These are phyloP conservation scores for Coniferiporia sulphurascens DNA, from an alignment of 1,284 basidiomycete species.

Conservation along the genomic window DNA sequence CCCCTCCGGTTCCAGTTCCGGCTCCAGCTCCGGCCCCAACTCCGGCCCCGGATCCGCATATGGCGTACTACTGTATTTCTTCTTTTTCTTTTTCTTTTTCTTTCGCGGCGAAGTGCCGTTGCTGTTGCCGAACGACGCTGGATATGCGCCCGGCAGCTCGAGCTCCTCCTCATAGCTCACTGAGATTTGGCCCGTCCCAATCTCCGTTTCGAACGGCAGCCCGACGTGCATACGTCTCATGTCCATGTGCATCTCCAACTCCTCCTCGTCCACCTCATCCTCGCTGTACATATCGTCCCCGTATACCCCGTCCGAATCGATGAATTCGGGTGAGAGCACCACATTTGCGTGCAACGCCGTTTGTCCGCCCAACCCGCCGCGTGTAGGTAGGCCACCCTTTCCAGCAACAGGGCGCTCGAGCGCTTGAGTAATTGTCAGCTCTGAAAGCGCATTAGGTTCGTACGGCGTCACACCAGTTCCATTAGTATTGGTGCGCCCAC, in stretches of 20 bases:
- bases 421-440: conserved; percentile 47
- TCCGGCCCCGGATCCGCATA: neutral
- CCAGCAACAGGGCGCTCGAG: conserved; percentile 49
- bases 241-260: conserved; percentile 29
- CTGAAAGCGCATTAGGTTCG: conserved; percentile 39
- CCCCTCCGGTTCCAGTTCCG: neutral
- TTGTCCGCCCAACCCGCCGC: conserved; percentile 25
- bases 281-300: conserved; percentile 31
- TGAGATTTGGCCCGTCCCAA: conserved; percentile 31
- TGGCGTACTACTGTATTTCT: conserved; percentile 17
- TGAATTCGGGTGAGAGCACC: conserved; percentile 26
- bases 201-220: neutral
- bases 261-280: conserved; percentile 23
- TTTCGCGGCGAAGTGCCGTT: conserved; percentile 24
- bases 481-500: conserved; percentile 19
- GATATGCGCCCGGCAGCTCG: conserved; percentile 19
- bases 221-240: conserved; percentile 7
- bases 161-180: conserved; percentile 36
- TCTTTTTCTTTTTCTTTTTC: conserved; percentile 34
- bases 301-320: conserved; percentile 41
- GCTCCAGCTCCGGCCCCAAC: neutral
- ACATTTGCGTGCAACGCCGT: conserved; percentile 35
- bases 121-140: conserved; percentile 8
- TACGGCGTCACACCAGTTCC: conserved; percentile 27
- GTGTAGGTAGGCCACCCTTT: conserved; percentile 30